Base-by-base conservation (phyloP, 2,329 filamentous ascomycete genomes). In the Xylariales sp. region DNA sequence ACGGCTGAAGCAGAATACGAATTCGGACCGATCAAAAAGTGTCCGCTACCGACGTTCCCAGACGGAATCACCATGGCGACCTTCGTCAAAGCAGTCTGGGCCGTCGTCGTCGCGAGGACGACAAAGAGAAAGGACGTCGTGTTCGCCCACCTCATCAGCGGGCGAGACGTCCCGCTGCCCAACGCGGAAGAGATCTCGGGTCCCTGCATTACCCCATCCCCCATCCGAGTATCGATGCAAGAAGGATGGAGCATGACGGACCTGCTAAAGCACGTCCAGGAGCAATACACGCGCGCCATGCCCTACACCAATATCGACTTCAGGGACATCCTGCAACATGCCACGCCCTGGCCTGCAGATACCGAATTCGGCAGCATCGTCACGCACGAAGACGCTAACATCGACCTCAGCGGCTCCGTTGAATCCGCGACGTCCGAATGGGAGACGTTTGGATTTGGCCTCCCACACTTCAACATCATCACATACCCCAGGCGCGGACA, bases 171-270 rank as follows among this genome's bases (percentile, higher is more conserved):
- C n/a, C 41, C 54, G 0, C n/a, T 69, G 2, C 8, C 48, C 18
- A 23, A 59, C 4, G 5, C 32, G 0, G 63, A 69, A 1, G 5
- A 1, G 3, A 63, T 66, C 52, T 60, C 59, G 2, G 67, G 63
- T 1, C 58, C 67, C 5, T 69, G 62, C n/a, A 64, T 67, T 8
- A 69, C 58, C 5, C 41, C 53, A 14, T 63, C 63, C n/a, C 63
- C 67, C 16, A 56, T 66, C 46, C 59, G 67, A 10, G 67, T 64
- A 41, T 62, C 39, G 1, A 36, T 36, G 34, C 34, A 36, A 6
- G 34, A 36, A 36, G 34, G 34, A 9, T 36, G 34, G 34, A 36
- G 6, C 3, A 36, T 61, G n/a, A 39, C 12, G 8, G 46, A 69
- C 32, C 62, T 69, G 2, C 10, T 69, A 4, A 49, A 56, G 23